Conservation (phyloP, 192 early-diverging fungal genomes). For the Coemansia sp. region DNA sequence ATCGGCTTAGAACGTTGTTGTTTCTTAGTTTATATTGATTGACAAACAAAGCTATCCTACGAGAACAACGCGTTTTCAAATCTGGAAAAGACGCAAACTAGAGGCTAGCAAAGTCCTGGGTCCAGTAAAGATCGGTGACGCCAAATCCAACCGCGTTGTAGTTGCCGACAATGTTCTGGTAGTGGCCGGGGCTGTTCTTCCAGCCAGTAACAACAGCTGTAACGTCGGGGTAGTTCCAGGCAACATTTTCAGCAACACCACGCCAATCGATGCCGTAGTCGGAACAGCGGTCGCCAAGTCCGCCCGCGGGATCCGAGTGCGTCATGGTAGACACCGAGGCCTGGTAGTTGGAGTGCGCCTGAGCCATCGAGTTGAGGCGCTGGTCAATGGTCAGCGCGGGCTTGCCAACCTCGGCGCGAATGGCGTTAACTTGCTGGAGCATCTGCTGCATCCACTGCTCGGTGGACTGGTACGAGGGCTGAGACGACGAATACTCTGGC, state of each 20-base stretch:
- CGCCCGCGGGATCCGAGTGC: slow-evolving; percentile 24
- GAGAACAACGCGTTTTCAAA: background rate
- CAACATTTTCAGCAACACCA: slow-evolving; percentile 42
- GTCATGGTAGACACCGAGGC: slow-evolving; percentile 23
- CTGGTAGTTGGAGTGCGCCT: slow-evolving; percentile 42
- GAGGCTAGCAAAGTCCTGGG: slow-evolving; percentile 39
- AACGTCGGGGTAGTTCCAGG: slow-evolving; percentile 29
- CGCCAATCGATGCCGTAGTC: slow-evolving; percentile 27
- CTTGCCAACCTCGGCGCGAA: slow-evolving; percentile 35
- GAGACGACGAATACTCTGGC: background rate
- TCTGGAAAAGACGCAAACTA: slow-evolving; percentile 2
- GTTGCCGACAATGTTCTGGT: slow-evolving; percentile 40
- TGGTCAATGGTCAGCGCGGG: slow-evolving; percentile 18
- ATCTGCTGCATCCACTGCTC: slow-evolving; percentile 38
- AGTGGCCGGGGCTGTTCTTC: slow-evolving; percentile 31
- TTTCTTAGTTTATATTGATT: slow-evolving; percentile 3
- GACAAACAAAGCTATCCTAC: slow-evolving; percentile 2
- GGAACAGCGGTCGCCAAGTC: slow-evolving; percentile 28
- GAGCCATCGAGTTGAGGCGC: slow-evolving; percentile 31
- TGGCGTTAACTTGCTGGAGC: slow-evolving; percentile 32
- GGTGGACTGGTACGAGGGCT: background rate
- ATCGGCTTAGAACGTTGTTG: background rate
- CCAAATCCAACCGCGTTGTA: slow-evolving; percentile 44
- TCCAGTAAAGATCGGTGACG: slow-evolving; percentile 30
- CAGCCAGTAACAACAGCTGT: slow-evolving; percentile 18